Conservation (phyloP, 441 rosid genomes). For the Arabidopsis hybrid region DNA sequence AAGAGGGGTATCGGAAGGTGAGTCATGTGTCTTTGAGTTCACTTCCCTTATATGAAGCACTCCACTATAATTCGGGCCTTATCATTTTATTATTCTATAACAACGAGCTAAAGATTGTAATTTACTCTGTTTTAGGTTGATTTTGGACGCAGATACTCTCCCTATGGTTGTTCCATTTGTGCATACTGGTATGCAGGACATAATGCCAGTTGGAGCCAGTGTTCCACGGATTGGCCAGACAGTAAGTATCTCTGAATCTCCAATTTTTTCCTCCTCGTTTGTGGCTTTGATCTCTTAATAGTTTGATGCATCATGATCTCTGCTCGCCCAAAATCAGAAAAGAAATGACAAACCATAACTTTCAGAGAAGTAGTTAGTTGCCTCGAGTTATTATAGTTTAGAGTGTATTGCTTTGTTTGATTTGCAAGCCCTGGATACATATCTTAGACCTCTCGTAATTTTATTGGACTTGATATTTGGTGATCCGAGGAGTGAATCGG, state of each 20-base stretch:
- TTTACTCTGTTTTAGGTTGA: slow-evolving; percentile 56
- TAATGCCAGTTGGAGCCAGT: slow-evolving; percentile 92
- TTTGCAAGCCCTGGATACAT: neutral
- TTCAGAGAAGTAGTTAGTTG: slow-evolving; percentile 4
- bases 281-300: neutral
- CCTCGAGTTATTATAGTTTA: neutral
- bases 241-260: slow-evolving; percentile 49
- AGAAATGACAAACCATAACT: neutral
- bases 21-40: slow-evolving; percentile 26
- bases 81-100: neutral
- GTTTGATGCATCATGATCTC: neutral
- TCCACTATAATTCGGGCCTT: neutral
- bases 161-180: slow-evolving; percentile 94
- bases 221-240: slow-evolving; percentile 89
- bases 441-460: neutral
- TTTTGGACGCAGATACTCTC: slow-evolving; percentile 80
- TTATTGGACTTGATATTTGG: neutral
- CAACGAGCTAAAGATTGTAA: neutral
- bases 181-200: slow-evolving; percentile 93
- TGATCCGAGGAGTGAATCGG: neutral
- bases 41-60: neutral
- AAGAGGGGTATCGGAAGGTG: slow-evolving; percentile 98
- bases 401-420: slow-evolving; percentile 2
- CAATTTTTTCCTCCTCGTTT: neutral
- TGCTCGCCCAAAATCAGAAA: neutral